These are phyloP conservation scores for Handroanthus guayacan DNA, from an alignment of 257 asterid genomes.

Conservation along the genomic window DNA sequence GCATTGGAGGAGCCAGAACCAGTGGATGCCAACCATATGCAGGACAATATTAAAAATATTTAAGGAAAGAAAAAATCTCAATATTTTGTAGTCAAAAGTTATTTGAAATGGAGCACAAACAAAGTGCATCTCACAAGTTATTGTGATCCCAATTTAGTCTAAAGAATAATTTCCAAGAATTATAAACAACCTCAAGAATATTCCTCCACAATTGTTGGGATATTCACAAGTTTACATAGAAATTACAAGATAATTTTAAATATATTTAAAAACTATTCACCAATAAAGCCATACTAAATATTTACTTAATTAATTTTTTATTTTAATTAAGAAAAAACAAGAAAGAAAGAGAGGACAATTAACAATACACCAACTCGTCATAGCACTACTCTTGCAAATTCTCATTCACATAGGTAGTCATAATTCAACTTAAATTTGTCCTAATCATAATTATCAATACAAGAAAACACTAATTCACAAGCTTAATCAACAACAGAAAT, in stretches of 20 bases:
- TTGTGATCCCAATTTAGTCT: conserved; percentile 42
- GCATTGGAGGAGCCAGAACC: conserved; percentile 33
- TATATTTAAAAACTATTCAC: background rate
- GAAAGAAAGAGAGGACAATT: background rate
- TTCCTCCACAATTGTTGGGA: conserved; percentile 57
- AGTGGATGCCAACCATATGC: conserved; percentile 47
- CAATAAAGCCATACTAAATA: background rate
- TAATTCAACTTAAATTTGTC: conserved; percentile 29
- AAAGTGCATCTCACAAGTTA: conserved; percentile 46
- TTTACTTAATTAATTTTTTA: background rate
- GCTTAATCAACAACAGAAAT: conserved; percentile 25
- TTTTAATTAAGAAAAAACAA: no score
- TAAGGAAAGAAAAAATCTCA: conserved; percentile 5
- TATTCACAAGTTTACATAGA: conserved; percentile 41
- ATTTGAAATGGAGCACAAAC: conserved; percentile 46
- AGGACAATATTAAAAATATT: conserved; percentile 27
- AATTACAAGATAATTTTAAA: background rate
- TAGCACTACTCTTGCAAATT: conserved; percentile 20
- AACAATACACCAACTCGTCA: background rate
- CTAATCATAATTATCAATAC: conserved; percentile 39
- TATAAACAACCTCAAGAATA: conserved; percentile 51
- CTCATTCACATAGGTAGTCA: conserved; percentile 26
- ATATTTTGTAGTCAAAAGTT: conserved; percentile 47
- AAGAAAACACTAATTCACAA: conserved; percentile 39
- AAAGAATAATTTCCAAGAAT: conserved; percentile 37